phyloP scores from a whole-genome alignment of 2,329 filamentous ascomycete species.

The Botrytis fabae region DNA sequence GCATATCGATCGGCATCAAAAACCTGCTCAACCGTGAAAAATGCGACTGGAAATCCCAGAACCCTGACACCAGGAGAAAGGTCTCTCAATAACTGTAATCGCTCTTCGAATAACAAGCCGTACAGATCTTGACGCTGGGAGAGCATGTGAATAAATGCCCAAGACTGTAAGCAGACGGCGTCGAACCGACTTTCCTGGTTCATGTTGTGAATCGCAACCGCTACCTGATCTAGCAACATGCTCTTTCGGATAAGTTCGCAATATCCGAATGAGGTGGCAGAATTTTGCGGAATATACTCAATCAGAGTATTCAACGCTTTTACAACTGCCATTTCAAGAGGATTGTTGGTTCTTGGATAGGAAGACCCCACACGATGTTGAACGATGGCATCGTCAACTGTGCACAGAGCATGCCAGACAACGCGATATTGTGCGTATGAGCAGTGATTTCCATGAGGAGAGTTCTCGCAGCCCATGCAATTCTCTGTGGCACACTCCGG shows the following conservation, averaged over 20 bases:
- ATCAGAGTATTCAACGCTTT: not conserved
- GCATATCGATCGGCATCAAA: constrained; percentile 4
- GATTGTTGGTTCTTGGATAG: not conserved
- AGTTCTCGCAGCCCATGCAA: not conserved
- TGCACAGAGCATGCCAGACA: constrained; percentile 3
- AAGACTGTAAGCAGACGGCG: not conserved
- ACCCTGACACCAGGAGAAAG: not conserved
- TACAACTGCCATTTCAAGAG: not conserved
- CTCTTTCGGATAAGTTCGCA: not conserved
- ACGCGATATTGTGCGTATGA: not conserved
- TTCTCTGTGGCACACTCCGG: not conserved
- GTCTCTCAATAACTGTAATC: not conserved
- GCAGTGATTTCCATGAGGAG: not conserved
- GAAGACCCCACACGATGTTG: not conserved
- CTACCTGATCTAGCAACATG: constrained; percentile 1
- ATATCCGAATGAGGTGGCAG: not conserved
- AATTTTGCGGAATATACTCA: not conserved
- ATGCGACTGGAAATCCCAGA: not conserved
- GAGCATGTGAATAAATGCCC: not conserved
- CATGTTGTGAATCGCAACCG: not conserved
- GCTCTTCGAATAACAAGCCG: not conserved
- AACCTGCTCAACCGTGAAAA: not conserved
- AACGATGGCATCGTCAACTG: not conserved
- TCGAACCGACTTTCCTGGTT: not conserved
- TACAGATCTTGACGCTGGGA: not conserved